Conservation (phyloP, 768 basidiomycete genomes). For the Rhizopogon vinicolor region DNA sequence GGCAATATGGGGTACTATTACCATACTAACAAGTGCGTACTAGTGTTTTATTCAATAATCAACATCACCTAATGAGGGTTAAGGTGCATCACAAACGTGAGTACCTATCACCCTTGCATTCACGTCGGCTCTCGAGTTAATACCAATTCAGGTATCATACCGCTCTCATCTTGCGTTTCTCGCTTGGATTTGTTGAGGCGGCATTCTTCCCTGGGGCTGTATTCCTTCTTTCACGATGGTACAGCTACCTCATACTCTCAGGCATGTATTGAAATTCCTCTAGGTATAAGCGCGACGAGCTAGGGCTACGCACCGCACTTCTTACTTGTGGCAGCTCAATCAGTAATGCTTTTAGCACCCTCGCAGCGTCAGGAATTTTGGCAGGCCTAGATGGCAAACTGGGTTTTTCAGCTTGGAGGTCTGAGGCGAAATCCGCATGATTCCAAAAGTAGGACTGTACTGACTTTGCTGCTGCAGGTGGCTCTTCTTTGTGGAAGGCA, state of each 20-base stretch:
- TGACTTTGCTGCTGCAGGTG: slow-evolving; percentile 37
- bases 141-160: slow-evolving; percentile 43
- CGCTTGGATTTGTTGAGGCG: slow-evolving; percentile 61
- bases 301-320: slow-evolving; percentile 62
- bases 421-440: slow-evolving; percentile 12
- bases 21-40: slow-evolving; percentile 41
- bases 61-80: slow-evolving; percentile 1
- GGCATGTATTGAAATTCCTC: background rate
- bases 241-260: background rate
- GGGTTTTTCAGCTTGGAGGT: slow-evolving; percentile 72
- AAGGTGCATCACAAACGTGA: slow-evolving; percentile 33
- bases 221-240: slow-evolving; percentile 64
- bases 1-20: slow-evolving; percentile 68
- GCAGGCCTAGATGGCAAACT: slow-evolving; percentile 60
- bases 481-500: slow-evolving; percentile 67
- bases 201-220: slow-evolving; percentile 62
- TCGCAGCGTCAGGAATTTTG: slow-evolving; percentile 76
- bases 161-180: slow-evolving; percentile 66
- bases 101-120: background rate
- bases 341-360: slow-evolving; percentile 75
- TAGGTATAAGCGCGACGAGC: slow-evolving; percentile 42
- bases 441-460: background rate
- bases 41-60: background rate
- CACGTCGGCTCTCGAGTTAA: slow-evolving; percentile 5
- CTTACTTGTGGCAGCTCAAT: slow-evolving; percentile 69